These are phyloP conservation scores for Ilyonectria sp. DNA, from an alignment of 2,329 filamentous ascomycete genomes.

Conservation along the genomic window DNA sequence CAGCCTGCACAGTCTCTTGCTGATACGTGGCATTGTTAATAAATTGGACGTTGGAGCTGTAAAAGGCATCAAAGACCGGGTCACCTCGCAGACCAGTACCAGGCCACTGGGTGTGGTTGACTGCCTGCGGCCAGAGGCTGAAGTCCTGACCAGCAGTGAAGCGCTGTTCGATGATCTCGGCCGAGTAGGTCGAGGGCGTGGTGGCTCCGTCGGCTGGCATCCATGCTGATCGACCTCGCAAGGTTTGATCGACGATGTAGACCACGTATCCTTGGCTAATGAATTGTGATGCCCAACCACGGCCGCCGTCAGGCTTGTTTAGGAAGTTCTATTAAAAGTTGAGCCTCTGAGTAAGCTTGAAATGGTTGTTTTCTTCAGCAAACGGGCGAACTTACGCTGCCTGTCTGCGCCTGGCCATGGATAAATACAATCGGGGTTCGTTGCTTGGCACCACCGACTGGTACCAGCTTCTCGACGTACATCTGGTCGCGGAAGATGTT, in stretches of 20 bases:
- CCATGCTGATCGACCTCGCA: slow-evolving; percentile 44
- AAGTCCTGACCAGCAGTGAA: slow-evolving; percentile 39
- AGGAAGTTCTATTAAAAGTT: slow-evolving; percentile 37
- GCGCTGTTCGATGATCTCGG: slow-evolving; percentile 38
- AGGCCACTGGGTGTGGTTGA: slow-evolving; percentile 45
- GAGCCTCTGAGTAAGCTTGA: background rate
- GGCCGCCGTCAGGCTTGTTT: slow-evolving; percentile 44
- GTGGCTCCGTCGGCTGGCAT: slow-evolving; percentile 21
- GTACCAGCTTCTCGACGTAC: slow-evolving; percentile 44
- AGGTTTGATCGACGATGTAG: slow-evolving; percentile 43
- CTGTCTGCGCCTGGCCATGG: slow-evolving; percentile 43
- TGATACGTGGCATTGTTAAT: slow-evolving; percentile 40
- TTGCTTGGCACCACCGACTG: slow-evolving; percentile 26
- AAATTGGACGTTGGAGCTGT: slow-evolving; percentile 44
- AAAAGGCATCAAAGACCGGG: slow-evolving; percentile 40
- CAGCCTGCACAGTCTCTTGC: slow-evolving; percentile 36
- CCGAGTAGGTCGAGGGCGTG: slow-evolving; percentile 34
- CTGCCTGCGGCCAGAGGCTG: slow-evolving; percentile 42
- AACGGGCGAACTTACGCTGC: slow-evolving; percentile 26
- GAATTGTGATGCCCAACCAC: slow-evolving; percentile 43
- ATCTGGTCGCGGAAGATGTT: slow-evolving; percentile 44
- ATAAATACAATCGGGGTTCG: slow-evolving; percentile 41
- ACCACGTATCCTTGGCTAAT: slow-evolving; percentile 44
- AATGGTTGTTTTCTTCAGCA: background rate
- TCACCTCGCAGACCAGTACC: slow-evolving; percentile 37